These are phyloP conservation scores for Tolypocladium capitatum DNA, from an alignment of 2,329 filamentous ascomycete genomes.

Conservation along the genomic window DNA sequence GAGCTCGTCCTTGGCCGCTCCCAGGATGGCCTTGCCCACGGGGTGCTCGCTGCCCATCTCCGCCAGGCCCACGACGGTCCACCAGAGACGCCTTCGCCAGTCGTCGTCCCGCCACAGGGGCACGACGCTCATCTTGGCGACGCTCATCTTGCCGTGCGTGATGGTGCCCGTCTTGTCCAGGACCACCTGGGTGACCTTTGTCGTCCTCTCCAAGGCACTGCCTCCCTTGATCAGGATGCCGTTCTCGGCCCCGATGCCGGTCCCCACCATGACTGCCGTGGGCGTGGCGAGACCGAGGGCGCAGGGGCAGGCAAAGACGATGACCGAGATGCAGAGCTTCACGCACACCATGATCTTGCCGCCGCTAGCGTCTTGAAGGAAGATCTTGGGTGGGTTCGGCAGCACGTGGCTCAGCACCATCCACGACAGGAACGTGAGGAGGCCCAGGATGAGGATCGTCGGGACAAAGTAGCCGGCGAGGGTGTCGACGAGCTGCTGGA, in stretches of 20 bases:
- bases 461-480: slow-evolving; percentile 93
- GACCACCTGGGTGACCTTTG: slow-evolving; percentile 78
- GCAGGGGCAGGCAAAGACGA: slow-evolving; percentile 95
- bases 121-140: slow-evolving; percentile 57
- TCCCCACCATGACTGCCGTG: slow-evolving; percentile 97
- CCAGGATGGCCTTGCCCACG: slow-evolving; percentile 76
- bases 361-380: slow-evolving; percentile 65
- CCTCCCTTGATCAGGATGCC: slow-evolving; percentile 98
- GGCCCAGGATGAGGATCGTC: slow-evolving; percentile 68
- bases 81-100: slow-evolving; percentile 68
- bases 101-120: slow-evolving; percentile 56
- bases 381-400: slow-evolving; percentile 74
- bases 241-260: slow-evolving; percentile 88
- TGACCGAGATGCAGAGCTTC: slow-evolving; percentile 95
- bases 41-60: slow-evolving; percentile 95
- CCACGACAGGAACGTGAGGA: slow-evolving; percentile 80
- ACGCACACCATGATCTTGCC: slow-evolving; percentile 94
- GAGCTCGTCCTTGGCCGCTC: slow-evolving; percentile 62
- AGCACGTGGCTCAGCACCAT: slow-evolving; percentile 88
- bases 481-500: slow-evolving; percentile 81
- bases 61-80: slow-evolving; percentile 88
- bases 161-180: slow-evolving; percentile 95
- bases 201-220: slow-evolving; percentile 79
- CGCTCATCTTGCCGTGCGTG: slow-evolving; percentile 90
- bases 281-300: slow-evolving; percentile 92